These are phyloP conservation scores for Phaeolepiota aurea DNA, from an alignment of 768 basidiomycete species.

Conservation along the genomic window DNA sequence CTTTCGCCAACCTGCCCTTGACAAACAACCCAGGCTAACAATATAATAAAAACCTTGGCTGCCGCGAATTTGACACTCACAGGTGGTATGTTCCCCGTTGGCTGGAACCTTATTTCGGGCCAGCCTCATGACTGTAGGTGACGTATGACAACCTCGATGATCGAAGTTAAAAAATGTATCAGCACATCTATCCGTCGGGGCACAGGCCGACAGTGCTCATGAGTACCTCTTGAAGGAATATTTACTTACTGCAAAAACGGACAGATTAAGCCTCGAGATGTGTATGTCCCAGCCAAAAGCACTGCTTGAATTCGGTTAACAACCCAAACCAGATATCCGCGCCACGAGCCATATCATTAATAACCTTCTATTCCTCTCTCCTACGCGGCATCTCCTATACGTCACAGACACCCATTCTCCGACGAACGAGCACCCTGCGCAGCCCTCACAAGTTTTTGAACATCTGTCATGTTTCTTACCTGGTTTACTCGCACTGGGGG, in stretches of 20 bases:
- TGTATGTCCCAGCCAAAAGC: constrained; percentile 36
- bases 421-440: constrained; percentile 17
- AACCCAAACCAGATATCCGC: constrained; percentile 38
- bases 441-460: constrained; percentile 48
- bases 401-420: constrained; percentile 43
- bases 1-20: neutral
- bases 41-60: constrained; percentile 39
- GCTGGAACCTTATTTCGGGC: constrained; percentile 45
- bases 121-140: constrained; percentile 38
- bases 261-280: constrained; percentile 53
- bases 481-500: constrained; percentile 67
- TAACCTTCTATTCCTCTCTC: constrained; percentile 60
- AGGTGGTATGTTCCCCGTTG: constrained; percentile 57
- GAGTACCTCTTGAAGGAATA: constrained; percentile 75
- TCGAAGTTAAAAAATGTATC: no score
- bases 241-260: constrained; percentile 54
- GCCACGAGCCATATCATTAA: constrained; percentile 55
- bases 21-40: constrained; percentile 28
- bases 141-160: no score
- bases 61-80: constrained; percentile 33
- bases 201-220: constrained; percentile 64
- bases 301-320: constrained; percentile 2
- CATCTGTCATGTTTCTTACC: constrained; percentile 77
- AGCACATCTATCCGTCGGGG: constrained; percentile 53
- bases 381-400: constrained; percentile 57